Evolutionary conservation across 1,284 basidiomycete species (phyloP).

Genomic region (Cystobasidium slooffiae): DNA sequence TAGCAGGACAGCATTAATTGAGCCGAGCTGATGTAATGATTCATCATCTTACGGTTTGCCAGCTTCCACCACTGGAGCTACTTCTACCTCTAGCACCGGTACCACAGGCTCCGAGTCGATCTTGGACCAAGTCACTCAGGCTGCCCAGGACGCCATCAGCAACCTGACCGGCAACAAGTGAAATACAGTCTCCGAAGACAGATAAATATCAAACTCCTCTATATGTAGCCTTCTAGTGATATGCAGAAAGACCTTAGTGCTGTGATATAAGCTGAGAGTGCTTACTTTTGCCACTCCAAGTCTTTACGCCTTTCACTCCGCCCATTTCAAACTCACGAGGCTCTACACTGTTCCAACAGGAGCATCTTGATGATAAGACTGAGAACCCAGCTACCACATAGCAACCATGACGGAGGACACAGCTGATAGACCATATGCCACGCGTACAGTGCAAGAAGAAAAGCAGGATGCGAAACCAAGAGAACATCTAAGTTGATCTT

Average conservation of each 20-base stretch:
- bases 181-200: background rate
- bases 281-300: background rate
- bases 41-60: background rate
- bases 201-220: too few relatives aligned
- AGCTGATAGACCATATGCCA: background rate
- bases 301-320: too few relatives aligned
- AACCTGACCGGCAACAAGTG: slow-evolving; percentile 25
- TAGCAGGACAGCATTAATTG: background rate
- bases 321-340: too few relatives aligned
- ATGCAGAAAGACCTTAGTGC: too few relatives aligned
- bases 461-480: too few relatives aligned
- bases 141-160: slow-evolving; percentile 23
- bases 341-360: too few relatives aligned
- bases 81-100: background rate
- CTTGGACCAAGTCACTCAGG: slow-evolving; percentile 13
- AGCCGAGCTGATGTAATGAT: background rate
- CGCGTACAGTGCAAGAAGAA: too few relatives aligned
- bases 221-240: background rate
- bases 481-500: too few relatives aligned
- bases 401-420: background rate
- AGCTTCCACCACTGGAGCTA: background rate
- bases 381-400: too few relatives aligned
- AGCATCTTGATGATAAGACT: too few relatives aligned
- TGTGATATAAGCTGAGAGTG: background rate
- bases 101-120: background rate